phyloP scores from a whole-genome alignment of 2,329 filamentous ascomycete species.

The Penicillium polonicum region DNA sequence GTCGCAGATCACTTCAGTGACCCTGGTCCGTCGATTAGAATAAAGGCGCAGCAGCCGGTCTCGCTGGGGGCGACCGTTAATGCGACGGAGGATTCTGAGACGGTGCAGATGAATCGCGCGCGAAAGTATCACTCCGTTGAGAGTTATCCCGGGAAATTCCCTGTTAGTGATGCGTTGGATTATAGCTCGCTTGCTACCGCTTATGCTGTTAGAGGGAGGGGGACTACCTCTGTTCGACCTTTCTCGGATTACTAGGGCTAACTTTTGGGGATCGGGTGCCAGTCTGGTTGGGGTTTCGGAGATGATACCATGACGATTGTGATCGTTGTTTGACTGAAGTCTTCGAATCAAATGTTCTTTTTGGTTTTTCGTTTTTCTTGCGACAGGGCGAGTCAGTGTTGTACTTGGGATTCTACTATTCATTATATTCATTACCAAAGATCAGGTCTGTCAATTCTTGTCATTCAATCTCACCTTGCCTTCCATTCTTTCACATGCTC shows the following conservation, averaged over 20 bases:
- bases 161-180: slow-evolving; percentile 32
- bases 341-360: not conserved
- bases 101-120: slow-evolving; percentile 15
- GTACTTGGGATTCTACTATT: not conserved
- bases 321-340: not conserved
- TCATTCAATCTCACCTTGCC: not conserved
- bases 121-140: slow-evolving; percentile 25
- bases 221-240: slow-evolving; percentile 30
- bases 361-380: not conserved
- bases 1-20: slow-evolving; percentile 7
- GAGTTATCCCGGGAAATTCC: slow-evolving; percentile 35
- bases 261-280: too few species aligned
- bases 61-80: slow-evolving; percentile 10
- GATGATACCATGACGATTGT: not conserved
- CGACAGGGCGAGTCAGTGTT: not conserved
- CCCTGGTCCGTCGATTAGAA: slow-evolving; percentile 1
- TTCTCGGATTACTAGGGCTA: slow-evolving; percentile 30
- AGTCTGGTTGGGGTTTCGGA: not conserved
- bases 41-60: not conserved
- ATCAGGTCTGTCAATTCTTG: not conserved
- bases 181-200: slow-evolving; percentile 29
- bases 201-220: slow-evolving; percentile 23
- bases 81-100: slow-evolving; percentile 3
- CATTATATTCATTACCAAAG: not conserved
- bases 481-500: not conserved